These are phyloP conservation scores for Naematelia aurantialba DNA, from an alignment of 768 basidiomycete genomes.

Conservation along the genomic window DNA sequence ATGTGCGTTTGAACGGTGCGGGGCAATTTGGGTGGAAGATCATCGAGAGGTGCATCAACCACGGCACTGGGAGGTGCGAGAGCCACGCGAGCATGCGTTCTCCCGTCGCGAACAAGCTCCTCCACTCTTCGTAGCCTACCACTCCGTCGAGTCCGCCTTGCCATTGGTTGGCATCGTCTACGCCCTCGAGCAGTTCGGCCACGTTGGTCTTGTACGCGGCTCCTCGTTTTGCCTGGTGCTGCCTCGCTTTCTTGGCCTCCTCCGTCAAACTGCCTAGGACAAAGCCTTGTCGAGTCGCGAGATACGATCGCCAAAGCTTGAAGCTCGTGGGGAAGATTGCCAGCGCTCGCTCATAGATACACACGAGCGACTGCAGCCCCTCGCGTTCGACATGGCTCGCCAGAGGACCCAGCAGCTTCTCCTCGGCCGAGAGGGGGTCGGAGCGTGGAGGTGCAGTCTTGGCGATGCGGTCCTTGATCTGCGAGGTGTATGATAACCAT, in stretches of 20 bases:
- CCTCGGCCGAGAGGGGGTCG: slow-evolving; percentile 34
- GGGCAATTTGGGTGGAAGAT: slow-evolving; percentile 89
- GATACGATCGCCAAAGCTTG: slow-evolving; percentile 94
- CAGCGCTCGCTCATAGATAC: slow-evolving; percentile 91
- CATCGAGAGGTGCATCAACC: slow-evolving; percentile 87
- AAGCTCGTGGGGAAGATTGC: slow-evolving; percentile 81
- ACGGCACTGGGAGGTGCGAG: slow-evolving; percentile 87
- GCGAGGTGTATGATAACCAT: slow-evolving; percentile 85
- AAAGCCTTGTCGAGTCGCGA: slow-evolving; percentile 74
- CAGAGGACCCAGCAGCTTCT: slow-evolving; percentile 70
- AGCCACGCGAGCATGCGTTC: slow-evolving; percentile 94
- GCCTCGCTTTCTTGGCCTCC: slow-evolving; percentile 54
- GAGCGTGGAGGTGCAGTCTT: slow-evolving; percentile 42
- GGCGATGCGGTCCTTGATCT: slow-evolving; percentile 64
- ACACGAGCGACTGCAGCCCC: slow-evolving; percentile 76
- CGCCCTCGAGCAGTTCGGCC: slow-evolving; percentile 83
- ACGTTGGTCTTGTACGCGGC: slow-evolving; percentile 89
- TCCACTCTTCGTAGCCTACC: slow-evolving; percentile 98
- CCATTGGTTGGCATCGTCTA: slow-evolving; percentile 76
- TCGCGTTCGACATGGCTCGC: slow-evolving; percentile 67
- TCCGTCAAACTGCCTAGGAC: slow-evolving; percentile 62
- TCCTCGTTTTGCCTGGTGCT: slow-evolving; percentile 62
- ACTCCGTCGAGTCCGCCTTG: slow-evolving; percentile 77
- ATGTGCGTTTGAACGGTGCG: slow-evolving; percentile 73
- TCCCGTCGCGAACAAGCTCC: slow-evolving; percentile 74